Percentiles rank a stretch among this genome's conserved stretches.
These are phyloP conservation scores for Cryptosporidium ubiquitum DNA, from an alignment of 169 alveolate genomes.

Conservation along the genomic window DNA sequence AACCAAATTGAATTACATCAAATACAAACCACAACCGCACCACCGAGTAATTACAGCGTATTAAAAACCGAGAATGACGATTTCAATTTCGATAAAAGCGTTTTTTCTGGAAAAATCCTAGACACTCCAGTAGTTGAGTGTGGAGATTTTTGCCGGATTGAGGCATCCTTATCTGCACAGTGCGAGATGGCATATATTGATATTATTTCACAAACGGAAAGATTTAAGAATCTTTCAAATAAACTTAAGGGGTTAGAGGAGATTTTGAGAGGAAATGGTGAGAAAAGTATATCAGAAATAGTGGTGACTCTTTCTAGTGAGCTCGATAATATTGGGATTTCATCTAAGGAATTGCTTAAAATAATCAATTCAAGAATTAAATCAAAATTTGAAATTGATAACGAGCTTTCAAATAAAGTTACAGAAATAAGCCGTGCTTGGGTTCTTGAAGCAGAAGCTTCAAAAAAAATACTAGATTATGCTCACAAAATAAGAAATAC, in stretches of 20 bases:
- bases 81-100: background rate
- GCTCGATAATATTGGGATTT: slow-evolving; percentile 13
- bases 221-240: slow-evolving; percentile 8
- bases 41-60: slow-evolving; percentile 30
- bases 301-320: background rate
- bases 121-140: background rate
- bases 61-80: background rate
- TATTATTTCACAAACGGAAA: slow-evolving; percentile 44
- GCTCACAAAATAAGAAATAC: slow-evolving; percentile 57
- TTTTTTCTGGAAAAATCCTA: background rate
- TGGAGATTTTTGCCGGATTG: background rate
- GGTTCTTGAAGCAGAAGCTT: slow-evolving; percentile 64
- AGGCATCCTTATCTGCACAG: slow-evolving; percentile 67
- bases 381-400: slow-evolving; percentile 8
- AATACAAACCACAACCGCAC: slow-evolving; percentile 64
- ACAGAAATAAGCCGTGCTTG: slow-evolving; percentile 41
- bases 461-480: slow-evolving; percentile 39
- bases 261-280: slow-evolving; percentile 4
- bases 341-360: background rate
- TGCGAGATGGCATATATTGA: slow-evolving; percentile 73
- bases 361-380: background rate
- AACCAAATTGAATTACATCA: slow-evolving; percentile 5
- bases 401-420: slow-evolving; percentile 3
- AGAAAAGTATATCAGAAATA: slow-evolving; percentile 38
- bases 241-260: slow-evolving; percentile 32